Evolutionary conservation across 2,329 filamentous ascomycete genomes (phyloP).

Genomic region (Pezicula neosporulosa): DNA sequence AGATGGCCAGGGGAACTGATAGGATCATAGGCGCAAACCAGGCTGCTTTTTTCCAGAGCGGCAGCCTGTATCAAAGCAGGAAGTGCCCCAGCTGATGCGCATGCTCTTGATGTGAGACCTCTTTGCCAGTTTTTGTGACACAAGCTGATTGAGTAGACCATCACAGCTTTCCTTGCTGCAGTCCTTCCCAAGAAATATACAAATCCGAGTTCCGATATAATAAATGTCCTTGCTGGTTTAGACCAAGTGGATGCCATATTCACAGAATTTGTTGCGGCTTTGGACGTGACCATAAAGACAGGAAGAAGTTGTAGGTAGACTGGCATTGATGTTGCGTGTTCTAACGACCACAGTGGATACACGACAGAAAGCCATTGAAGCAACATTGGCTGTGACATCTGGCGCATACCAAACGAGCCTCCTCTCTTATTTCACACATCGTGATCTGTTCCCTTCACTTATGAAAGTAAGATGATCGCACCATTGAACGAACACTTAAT

Average conservation of each 20-base stretch:
- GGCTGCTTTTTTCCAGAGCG: slow-evolving; percentile 71
- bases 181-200: slow-evolving; percentile 87
- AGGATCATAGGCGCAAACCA: slow-evolving; percentile 25
- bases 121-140: slow-evolving; percentile 6
- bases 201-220: slow-evolving; percentile 93
- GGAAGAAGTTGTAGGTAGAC: slow-evolving; percentile 61
- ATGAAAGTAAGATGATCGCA: slow-evolving; percentile 68
- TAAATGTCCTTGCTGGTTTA: slow-evolving; percentile 82
- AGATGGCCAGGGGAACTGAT: slow-evolving; percentile 5
- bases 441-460: slow-evolving; percentile 88
- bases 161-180: slow-evolving; percentile 81
- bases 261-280: slow-evolving; percentile 77
- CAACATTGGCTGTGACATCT: slow-evolving; percentile 78
- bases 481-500: slow-evolving; percentile 1
- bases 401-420: slow-evolving; percentile 96
- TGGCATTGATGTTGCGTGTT: background rate
- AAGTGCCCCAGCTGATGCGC: slow-evolving; percentile 60
- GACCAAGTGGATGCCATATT: slow-evolving; percentile 85
- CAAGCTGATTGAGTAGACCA: slow-evolving; percentile 62
- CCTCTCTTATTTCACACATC: slow-evolving; percentile 90
- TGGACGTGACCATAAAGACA: slow-evolving; percentile 81
- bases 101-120: slow-evolving; percentile 77
- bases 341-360: slow-evolving; percentile 58
- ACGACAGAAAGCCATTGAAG: slow-evolving; percentile 75
- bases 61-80: slow-evolving; percentile 63